Evolutionary conservation across 768 basidiomycete species (phyloP).

Genomic region (Mycena vulgaris): DNA sequence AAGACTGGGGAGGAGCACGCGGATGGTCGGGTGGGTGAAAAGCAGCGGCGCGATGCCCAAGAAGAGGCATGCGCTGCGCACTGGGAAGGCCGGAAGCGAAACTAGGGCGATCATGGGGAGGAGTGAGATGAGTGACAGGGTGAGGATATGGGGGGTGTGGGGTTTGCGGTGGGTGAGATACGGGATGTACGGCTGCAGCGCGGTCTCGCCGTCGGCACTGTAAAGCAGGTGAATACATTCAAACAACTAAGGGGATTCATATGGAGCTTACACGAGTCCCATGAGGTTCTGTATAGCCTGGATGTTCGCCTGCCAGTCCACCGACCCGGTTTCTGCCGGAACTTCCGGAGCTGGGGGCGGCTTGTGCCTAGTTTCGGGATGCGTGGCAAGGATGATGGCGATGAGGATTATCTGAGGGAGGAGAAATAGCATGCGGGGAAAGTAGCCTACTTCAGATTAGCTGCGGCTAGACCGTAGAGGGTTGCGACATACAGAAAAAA

Average conservation of each 20-base stretch:
- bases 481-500: slow-evolving; percentile 76
- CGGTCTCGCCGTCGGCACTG: slow-evolving; percentile 76
- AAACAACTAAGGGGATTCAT: slow-evolving; percentile 12
- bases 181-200: slow-evolving; percentile 66
- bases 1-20: slow-evolving; percentile 48
- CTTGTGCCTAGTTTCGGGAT: slow-evolving; percentile 61
- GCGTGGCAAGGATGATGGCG: slow-evolving; percentile 75
- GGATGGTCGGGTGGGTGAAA: slow-evolving; percentile 66
- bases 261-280: slow-evolving; percentile 77
- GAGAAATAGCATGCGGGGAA: slow-evolving; percentile 79
- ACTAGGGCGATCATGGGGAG: slow-evolving; percentile 66
- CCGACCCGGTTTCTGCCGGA: slow-evolving; percentile 63
- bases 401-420: slow-evolving; percentile 78
- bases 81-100: slow-evolving; percentile 62
- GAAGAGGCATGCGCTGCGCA: slow-evolving; percentile 62
- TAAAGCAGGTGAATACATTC: not conserved
- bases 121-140: slow-evolving; percentile 62
- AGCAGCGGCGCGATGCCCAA: slow-evolving; percentile 67
- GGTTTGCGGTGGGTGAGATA: slow-evolving; percentile 63
- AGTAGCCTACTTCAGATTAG: slow-evolving; percentile 69
- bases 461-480: not conserved
- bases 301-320: slow-evolving; percentile 89
- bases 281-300: slow-evolving; percentile 94
- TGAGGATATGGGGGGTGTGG: slow-evolving; percentile 69
- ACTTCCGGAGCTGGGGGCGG: slow-evolving; percentile 36